Percentiles rank a stretch among this genome's conserved stretches.
Evolutionary conservation across 2,329 filamentous ascomycete genomes (phyloP).

Genomic region (Lizonia empirigonia): DNA sequence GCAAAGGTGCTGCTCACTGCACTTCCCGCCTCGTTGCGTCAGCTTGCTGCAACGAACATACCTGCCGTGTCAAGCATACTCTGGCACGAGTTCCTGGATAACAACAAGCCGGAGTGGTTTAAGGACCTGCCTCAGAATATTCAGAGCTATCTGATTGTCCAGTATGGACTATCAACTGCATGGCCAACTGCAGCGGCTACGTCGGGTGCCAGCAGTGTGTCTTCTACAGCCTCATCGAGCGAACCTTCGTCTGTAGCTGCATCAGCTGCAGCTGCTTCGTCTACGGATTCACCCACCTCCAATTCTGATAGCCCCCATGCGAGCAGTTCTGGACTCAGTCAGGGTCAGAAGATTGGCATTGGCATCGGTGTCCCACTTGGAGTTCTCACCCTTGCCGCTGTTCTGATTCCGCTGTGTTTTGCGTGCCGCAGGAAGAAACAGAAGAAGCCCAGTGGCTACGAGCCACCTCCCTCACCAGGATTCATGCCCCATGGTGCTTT

Average conservation of each 20-base stretch:
- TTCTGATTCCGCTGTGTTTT: slow-evolving; percentile 35
- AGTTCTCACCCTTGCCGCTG: slow-evolving; percentile 57
- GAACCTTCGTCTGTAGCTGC: slow-evolving; percentile 1
- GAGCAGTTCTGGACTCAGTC: slow-evolving; percentile 28
- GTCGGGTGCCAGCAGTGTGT: slow-evolving; percentile 4
- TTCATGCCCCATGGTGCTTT: slow-evolving; percentile 47
- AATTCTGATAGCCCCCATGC: slow-evolving; percentile 25
- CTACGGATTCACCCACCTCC: slow-evolving; percentile 17
- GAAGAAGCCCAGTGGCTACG: slow-evolving; percentile 29
- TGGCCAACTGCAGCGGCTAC: slow-evolving; percentile 27
- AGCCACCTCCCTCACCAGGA: slow-evolving; percentile 43
- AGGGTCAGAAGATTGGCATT: slow-evolving; percentile 40
- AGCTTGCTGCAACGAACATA: slow-evolving; percentile 44
- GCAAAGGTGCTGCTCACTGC: slow-evolving; percentile 44
- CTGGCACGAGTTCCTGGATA: slow-evolving; percentile 42
- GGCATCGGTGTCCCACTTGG: slow-evolving; percentile 59
- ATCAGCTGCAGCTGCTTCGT: background rate
- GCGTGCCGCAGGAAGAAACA: slow-evolving; percentile 34
- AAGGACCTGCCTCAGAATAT: slow-evolving; percentile 39
- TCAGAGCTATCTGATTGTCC: slow-evolving; percentile 41
- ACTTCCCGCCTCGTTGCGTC: slow-evolving; percentile 42
- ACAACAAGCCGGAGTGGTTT: slow-evolving; percentile 45
- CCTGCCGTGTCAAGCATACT: slow-evolving; percentile 45
- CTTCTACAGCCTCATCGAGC: slow-evolving; percentile 9
- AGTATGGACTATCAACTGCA: slow-evolving; percentile 43